Evolutionary conservation across 805 yeast genomes (phyloP), one percentile per base, ranked within the genome.

Genomic region (Candida ascalaphidarum): DNA sequence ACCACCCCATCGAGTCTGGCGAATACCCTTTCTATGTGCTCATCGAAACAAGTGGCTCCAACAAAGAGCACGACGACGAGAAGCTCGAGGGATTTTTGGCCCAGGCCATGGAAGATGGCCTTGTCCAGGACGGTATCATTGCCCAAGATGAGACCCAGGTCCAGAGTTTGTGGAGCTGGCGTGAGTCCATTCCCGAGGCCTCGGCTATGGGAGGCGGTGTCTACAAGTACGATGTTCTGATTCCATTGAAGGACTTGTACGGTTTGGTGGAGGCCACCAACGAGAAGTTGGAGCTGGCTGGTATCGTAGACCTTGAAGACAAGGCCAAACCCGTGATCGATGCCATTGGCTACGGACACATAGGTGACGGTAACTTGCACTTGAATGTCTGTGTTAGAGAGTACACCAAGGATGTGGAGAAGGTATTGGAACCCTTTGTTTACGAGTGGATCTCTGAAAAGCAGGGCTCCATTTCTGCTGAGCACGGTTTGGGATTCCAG

Each of bases 321-420:
- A 80, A 71, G 23, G 64, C 68, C 3, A 70, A 68, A 51, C 95
- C 96, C 2, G 96, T 83, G 2, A 78, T 84, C 30, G 80, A 75
- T 35, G 94, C 94, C 8, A 77, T 89, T 40, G 98, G 98, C 0
- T 92, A 89, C 47, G 98, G 98, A n/a, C 98, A 92, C 49, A 72
- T 92, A 45, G 98, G 98, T 32, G 98, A 92, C 51, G 97, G 98
- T 29, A 92, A 92, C 58, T 64, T 92, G 46, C 98, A 92, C 55
- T 71, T 92, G 49, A 92, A 92, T 50, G 94, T 92, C 28, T 80
- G 94, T 23, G 95, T 86, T 11, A 74, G 96, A 54, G 71, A 75
- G 45, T 92, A 92, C 58, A 68, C 68, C 37, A 79, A 82, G 51
- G 72, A 68, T 16, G 82, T 92, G 31, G 97, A 92, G 58, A 60